phyloP scores from a whole-genome alignment of 305 asterid genomes.

The Fraxinus baroniana region DNA sequence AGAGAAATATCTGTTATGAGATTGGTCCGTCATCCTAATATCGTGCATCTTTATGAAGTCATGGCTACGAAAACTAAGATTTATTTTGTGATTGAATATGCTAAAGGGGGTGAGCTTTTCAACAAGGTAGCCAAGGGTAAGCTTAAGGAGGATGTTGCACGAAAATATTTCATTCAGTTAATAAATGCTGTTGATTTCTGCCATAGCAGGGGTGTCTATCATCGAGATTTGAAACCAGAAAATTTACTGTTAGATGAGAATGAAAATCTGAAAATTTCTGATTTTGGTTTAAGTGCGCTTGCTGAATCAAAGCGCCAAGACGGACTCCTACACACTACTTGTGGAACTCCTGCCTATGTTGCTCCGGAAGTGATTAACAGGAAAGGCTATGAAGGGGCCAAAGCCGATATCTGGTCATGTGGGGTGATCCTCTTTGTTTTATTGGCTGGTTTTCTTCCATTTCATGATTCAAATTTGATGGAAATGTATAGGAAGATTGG shows the following conservation, averaged over 20 bases:
- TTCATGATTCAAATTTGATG: slow-evolving; percentile 47
- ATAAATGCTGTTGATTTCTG: slow-evolving; percentile 53
- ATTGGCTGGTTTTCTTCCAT: slow-evolving; percentile 52
- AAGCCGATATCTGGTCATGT: slow-evolving; percentile 74
- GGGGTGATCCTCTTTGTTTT: slow-evolving; percentile 59
- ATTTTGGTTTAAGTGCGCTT: slow-evolving; percentile 59
- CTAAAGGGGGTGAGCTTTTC: slow-evolving; percentile 65
- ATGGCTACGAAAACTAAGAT: slow-evolving; percentile 67
- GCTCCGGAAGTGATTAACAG: slow-evolving; percentile 57
- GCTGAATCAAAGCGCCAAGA: slow-evolving; percentile 43
- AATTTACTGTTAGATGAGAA: slow-evolving; percentile 52
- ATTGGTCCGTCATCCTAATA: slow-evolving; percentile 43
- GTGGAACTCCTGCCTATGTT: slow-evolving; percentile 65
- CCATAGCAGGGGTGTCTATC: slow-evolving; percentile 58
- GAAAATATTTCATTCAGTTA: slow-evolving; percentile 46
- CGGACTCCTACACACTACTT: slow-evolving; percentile 54
- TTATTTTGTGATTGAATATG: slow-evolving; percentile 55
- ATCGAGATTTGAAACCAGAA: slow-evolving; percentile 65
- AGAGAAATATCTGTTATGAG: slow-evolving; percentile 56
- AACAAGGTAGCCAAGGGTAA: slow-evolving; percentile 44
- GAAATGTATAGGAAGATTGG: slow-evolving; percentile 61
- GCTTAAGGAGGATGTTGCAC: slow-evolving; percentile 43
- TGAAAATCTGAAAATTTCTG: slow-evolving; percentile 48
- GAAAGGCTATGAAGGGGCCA: slow-evolving; percentile 63
- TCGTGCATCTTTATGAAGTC: slow-evolving; percentile 54